Evolutionary conservation across 441 rosid genomes (phyloP).

Genomic region (Mallotus repandus): DNA sequence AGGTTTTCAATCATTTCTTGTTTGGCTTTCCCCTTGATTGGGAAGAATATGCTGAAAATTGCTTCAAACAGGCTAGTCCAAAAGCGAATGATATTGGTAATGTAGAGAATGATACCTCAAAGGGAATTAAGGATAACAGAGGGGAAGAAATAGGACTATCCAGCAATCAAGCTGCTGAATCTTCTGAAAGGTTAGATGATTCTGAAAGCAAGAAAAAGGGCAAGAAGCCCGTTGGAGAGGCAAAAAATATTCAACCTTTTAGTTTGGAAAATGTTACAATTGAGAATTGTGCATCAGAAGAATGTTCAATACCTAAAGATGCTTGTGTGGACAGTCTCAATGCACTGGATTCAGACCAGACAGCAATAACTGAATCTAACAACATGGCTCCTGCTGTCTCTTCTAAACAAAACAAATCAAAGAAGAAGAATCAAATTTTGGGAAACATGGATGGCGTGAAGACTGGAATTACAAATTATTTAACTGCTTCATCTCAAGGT

Average conservation of each 20-base stretch:
- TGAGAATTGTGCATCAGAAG: constrained; percentile 14
- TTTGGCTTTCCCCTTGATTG: constrained; percentile 78
- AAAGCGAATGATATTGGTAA: background rate
- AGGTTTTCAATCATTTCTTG: constrained; percentile 58
- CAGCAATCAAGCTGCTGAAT: constrained; percentile 11
- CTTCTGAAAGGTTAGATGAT: constrained; percentile 19
- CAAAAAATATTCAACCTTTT: constrained; percentile 15
- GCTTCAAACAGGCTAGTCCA: constrained; percentile 25
- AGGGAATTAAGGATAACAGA: constrained; percentile 8
- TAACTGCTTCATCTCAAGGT: constrained; percentile 6
- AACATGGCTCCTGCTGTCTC: background rate
- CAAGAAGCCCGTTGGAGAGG: constrained; percentile 2
- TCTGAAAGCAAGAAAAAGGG: constrained; percentile 7
- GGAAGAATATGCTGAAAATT: constrained; percentile 48
- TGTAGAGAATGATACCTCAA: constrained; percentile 5
- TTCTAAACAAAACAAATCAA: background rate
- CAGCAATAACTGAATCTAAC: constrained; percentile 1
- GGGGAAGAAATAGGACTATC: constrained; percentile 12
- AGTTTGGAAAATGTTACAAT: constrained; percentile 15
- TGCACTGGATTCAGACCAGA: background rate
- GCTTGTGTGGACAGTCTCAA: constrained; percentile 8
- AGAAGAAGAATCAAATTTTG: constrained; percentile 7
- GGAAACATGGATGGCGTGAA: constrained; percentile 9
- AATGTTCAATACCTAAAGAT: constrained; percentile 5
- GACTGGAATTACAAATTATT: constrained; percentile 9